phyloP scores from a whole-genome alignment of 2,329 filamentous ascomycete species.

The Cordyceps javanica region DNA sequence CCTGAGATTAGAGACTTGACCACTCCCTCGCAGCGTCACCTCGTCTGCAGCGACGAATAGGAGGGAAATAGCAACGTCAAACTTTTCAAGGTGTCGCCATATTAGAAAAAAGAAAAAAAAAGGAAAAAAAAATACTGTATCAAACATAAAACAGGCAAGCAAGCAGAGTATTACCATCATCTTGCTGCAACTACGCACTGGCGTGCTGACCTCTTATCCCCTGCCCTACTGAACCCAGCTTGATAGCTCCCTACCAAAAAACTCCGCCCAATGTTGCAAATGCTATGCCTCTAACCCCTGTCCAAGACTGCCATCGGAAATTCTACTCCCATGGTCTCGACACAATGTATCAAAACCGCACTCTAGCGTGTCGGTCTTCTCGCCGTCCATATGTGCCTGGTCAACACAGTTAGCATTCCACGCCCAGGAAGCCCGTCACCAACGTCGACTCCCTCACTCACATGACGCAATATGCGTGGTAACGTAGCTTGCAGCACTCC shows the following conservation, averaged over 20 bases:
- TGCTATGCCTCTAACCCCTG: not conserved
- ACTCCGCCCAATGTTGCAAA: slow-evolving; percentile 3
- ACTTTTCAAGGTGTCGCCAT: not conserved
- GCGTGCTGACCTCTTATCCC: not conserved
- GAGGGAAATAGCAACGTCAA: not conserved
- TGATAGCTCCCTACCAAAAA: not conserved
- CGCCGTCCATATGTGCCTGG: slow-evolving; percentile 30
- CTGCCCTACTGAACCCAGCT: not conserved
- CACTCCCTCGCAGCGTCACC: too few relatives aligned
- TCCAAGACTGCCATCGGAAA: not conserved
- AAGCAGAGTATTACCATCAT: not conserved
- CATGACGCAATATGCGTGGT: slow-evolving; percentile 71
- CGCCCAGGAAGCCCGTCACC: too few relatives aligned
- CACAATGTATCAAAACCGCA: not conserved
- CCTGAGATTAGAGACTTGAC: too few relatives aligned
- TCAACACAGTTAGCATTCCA: not conserved
- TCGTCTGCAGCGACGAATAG: not conserved
- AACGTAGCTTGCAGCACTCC: slow-evolving; percentile 62
- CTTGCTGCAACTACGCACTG: not conserved
- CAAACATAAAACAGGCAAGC: not conserved
- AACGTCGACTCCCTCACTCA: slow-evolving; percentile 41
- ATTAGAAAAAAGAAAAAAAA: too few relatives aligned
- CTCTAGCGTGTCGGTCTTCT: slow-evolving; percentile 17
- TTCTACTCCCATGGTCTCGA: not conserved
- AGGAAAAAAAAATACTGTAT: not conserved